Evolutionary conservation across 2,329 filamentous ascomycete genomes (phyloP).

Genomic region (Cladorrhinum sp.): DNA sequence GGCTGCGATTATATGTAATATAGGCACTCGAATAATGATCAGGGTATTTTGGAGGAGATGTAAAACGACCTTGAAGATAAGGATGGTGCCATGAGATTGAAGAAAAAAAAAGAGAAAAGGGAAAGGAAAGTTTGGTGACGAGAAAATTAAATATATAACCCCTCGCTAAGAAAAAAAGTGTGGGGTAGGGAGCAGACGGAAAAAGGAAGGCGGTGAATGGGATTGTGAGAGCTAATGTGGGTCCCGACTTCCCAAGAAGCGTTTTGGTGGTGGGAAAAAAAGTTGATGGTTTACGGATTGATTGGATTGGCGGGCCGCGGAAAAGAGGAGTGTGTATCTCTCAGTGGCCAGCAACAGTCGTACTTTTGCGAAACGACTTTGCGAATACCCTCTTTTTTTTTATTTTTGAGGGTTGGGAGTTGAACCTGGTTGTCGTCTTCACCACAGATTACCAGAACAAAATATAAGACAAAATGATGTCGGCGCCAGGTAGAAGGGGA

Average conservation of each 20-base stretch:
- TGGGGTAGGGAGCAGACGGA: not conserved
- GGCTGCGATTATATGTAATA: conserved; percentile 68
- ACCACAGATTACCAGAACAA: conserved; percentile 7
- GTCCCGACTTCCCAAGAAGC: not conserved
- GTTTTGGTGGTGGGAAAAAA: conserved; percentile 22
- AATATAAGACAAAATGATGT: conserved; percentile 43
- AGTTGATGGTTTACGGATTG: conserved; percentile 27
- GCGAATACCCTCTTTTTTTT: conserved; percentile 13
- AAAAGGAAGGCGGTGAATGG: conserved; percentile 22
- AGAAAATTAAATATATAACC: conserved; percentile 8
- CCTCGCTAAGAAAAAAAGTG: not conserved
- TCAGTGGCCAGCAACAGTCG: too few relatives aligned
- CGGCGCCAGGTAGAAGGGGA: conserved; percentile 56
- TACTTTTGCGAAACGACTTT: too few relatives aligned
- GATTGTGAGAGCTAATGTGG: conserved; percentile 9
- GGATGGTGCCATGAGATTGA: conserved; percentile 67
- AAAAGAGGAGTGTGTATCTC: too few relatives aligned
- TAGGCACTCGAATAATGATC: conserved; percentile 91
- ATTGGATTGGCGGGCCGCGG: not conserved
- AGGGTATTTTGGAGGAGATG: conserved; percentile 69
- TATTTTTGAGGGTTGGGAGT: not conserved
- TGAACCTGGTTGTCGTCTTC: not conserved
- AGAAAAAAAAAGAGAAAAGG: conserved; percentile 34
- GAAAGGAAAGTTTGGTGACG: conserved; percentile 11
- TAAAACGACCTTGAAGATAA: conserved; percentile 88